Base-by-base conservation (phyloP, 352 stramenopile species). In the Lagenidium sp. region DNA sequence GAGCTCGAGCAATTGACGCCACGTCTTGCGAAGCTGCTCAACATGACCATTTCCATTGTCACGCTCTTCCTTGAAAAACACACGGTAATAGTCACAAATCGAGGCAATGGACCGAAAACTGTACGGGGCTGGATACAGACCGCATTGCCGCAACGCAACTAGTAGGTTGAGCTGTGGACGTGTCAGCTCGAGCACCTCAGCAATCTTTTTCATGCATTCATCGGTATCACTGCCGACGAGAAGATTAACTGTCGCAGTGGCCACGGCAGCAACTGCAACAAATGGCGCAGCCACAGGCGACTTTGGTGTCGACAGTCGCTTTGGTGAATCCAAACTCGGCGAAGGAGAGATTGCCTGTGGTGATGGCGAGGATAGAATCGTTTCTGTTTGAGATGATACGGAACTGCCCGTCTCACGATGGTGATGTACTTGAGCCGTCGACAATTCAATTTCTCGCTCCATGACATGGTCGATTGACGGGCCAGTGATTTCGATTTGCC, bases 111-210 rank as follows among this genome's bases (percentile, higher is more conserved):
- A 69, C 21, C 53, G 44, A 37, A 88, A 83, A 21, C 41, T 71
- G 50, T 78, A 67, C 4, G 57, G 45, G 0, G 60, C 39, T 3
- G 75, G 69, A 15, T 73, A 83, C 10, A 78, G 15, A 2, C 48
- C 55, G 35, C 53, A 73, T 23, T 63, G 51, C 15, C 77, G 79
- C 4, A 88, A 36, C 6, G 63, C 70, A 3, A 88, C 48, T 2
- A 90, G 37, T 24, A 90, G 23, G 24, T 90, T 90, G 18, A 90
- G 63, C 37, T 90, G 74, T 4, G 64, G 49, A 1, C 57, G 60
- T 0, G 66, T 65, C 3, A 90, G 41, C 1, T 66, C 31, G 6
- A 90, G 53, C 12, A 80, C 11, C 6, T 62, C 44, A 0, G 64
- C 70, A 19, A 86, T 80, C 10, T 57, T 47, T 37, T 55, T 56